Base-by-base conservation (phyloP, 2,329 filamentous ascomycete genomes). In the Ophiostoma novo-ulmi region DNA sequence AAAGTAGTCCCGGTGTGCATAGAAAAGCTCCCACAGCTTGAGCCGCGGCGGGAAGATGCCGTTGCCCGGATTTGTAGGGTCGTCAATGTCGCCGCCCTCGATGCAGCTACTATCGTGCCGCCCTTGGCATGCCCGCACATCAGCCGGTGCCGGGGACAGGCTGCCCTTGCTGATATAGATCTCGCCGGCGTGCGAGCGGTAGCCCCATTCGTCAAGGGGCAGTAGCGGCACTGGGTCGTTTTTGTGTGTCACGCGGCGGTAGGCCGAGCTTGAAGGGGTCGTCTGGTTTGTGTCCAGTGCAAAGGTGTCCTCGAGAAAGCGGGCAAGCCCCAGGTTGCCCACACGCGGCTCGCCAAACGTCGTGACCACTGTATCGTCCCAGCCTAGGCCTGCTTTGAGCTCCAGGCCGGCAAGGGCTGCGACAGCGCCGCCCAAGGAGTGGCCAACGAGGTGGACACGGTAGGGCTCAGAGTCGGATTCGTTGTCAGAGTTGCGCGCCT, bases 1-100 rank as follows among this genome's bases (percentile, higher is more conserved):
- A 80, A 99, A 98, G 79, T 99, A 99, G 81, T 99, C 95, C 55
- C 95, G 84, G 80, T 99, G 95, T 0, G 94, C 91, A 79, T 96
- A 97, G 77, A 98, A 90, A 8, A 97, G 82, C 80, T 97, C 88
- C 93, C 94, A 97, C n/a, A 96, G 85, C 78, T 90, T 91, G 75
- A 94, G 78, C 79, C 86, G 79, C 76, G 74, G 85, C 77, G 76
- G 89, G 22, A 67, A 67, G 20, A 67, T n/a, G 11, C 65, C 65
- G 79, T 80, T 89, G 17, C 89, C 88, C 69, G 76, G 63, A 72
- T 74, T 69, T 75, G 76, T 88, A 69, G 76, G 63, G 72, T 74
- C 69, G 75, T 76, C 71, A 67, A 75, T 71, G 36, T 70, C 69
- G 1, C 71, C 70, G 0, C 88, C 87, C 1, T 88, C 85, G 75